A percentile compares a stretch with the other conserved stretches of the same genome.
phyloP scores from a whole-genome alignment of 768 basidiomycete species.

The Rubroboletus pulcherrimus region DNA sequence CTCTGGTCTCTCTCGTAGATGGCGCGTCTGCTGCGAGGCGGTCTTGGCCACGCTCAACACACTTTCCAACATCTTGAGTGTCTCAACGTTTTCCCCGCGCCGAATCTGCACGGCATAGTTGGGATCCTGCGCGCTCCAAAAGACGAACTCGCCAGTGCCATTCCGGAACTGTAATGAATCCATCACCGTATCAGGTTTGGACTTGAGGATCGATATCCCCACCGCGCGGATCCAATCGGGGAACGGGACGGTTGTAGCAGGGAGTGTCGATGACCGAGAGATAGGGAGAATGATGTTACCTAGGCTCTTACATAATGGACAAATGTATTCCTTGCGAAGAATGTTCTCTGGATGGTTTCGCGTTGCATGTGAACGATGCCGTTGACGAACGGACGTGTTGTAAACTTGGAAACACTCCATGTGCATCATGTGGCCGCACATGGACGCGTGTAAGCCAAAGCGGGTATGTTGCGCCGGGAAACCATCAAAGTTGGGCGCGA shows the following conservation, averaged over 20 bases:
- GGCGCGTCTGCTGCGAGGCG: conserved; percentile 80
- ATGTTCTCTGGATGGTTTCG: conserved; percentile 94
- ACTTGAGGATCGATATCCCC: conserved; percentile 85
- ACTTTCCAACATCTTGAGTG: conserved; percentile 82
- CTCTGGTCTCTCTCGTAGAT: conserved; percentile 73
- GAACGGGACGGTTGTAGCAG: conserved; percentile 56
- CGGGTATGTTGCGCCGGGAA: conserved; percentile 69
- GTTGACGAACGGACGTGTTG: conserved; percentile 77
- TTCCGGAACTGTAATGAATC: conserved; percentile 73
- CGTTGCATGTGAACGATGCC: conserved; percentile 84
- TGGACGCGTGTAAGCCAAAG: conserved; percentile 83
- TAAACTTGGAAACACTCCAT: conserved; percentile 91
- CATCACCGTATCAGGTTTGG: conserved; percentile 66
- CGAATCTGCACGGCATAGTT: conserved; percentile 59
- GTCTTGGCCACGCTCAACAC: conserved; percentile 75
- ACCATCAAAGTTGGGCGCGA: conserved; percentile 69
- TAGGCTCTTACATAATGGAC: conserved; percentile 94
- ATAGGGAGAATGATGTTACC: conserved; percentile 94
- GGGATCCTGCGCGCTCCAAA: conserved; percentile 82
- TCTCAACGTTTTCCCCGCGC: conserved; percentile 51
- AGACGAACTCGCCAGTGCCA: conserved; percentile 85
- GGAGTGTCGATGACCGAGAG: conserved; percentile 43
- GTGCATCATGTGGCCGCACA: conserved; percentile 98
- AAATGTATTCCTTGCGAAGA: conserved; percentile 91
- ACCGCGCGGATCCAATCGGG: conserved; percentile 88